Conservation (phyloP, 129 eudicot genomes). For the Centrapalus pauciflorus region DNA sequence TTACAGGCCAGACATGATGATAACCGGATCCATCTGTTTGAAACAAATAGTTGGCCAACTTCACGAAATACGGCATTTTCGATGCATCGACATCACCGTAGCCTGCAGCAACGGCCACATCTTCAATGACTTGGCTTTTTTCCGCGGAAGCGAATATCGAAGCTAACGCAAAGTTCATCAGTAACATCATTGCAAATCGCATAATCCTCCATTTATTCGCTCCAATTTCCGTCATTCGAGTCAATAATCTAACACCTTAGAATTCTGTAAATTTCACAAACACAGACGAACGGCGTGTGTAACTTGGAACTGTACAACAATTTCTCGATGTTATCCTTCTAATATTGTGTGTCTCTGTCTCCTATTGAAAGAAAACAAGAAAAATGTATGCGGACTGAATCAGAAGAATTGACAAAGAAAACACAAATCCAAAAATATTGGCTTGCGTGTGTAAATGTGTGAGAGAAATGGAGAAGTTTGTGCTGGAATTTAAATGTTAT, state of each 20-base stretch:
- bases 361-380: not conserved
- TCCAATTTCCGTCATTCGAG: conserved; percentile 44
- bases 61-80: conserved; percentile 15
- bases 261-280: not conserved
- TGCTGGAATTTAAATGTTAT: conserved; percentile 16
- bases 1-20: conserved; percentile 98
- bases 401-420: not conserved
- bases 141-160: conserved; percentile 67
- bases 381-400: not conserved
- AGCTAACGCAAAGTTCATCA: conserved; percentile 48
- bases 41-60: conserved; percentile 53
- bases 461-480: conserved; percentile 8
- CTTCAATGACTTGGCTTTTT: conserved; percentile 31
- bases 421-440: not conserved
- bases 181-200: conserved; percentile 29
- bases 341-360: too few species aligned
- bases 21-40: conserved; percentile 57
- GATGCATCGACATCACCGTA: conserved; percentile 21
- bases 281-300: not conserved
- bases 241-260: not conserved
- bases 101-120: not conserved
- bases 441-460: conserved; percentile 5
- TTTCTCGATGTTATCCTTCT: not conserved
- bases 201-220: conserved; percentile 38
- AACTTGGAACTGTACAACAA: not conserved